Evolutionary conservation across 2,329 filamentous ascomycete genomes (phyloP).

Genomic region (Alternaria brassicicola): DNA sequence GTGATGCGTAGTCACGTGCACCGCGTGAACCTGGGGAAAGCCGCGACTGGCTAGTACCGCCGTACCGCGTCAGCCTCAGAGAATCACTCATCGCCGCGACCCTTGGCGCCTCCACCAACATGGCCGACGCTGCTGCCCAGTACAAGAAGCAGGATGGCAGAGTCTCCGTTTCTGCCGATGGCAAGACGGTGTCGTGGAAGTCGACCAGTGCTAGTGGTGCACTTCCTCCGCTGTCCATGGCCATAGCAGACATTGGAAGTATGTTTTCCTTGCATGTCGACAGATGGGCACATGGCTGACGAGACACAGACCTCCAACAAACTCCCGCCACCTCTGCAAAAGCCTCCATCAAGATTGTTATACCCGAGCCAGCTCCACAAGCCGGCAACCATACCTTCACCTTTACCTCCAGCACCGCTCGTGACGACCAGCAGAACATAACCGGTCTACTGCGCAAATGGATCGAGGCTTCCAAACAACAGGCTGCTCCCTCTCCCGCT

Average conservation of each 20-base stretch:
- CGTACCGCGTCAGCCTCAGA: constrained; percentile 6
- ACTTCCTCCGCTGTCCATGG: constrained; percentile 70
- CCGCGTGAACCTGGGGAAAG: constrained; percentile 21
- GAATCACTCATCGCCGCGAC: background rate
- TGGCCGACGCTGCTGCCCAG: constrained; percentile 51
- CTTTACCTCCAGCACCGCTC: constrained; percentile 81
- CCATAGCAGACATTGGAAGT: constrained; percentile 82
- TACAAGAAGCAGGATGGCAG: constrained; percentile 98
- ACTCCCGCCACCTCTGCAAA: constrained; percentile 87
- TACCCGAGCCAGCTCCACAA: constrained; percentile 66
- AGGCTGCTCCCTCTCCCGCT: constrained; percentile 44
- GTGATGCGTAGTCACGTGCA: constrained; percentile 20
- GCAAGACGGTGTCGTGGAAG: constrained; percentile 79
- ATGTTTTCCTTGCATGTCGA: constrained; percentile 45
- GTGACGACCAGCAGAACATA: constrained; percentile 82
- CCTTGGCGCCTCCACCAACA: constrained; percentile 27
- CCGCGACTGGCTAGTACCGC: constrained; percentile 15
- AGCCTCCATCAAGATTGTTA: constrained; percentile 92
- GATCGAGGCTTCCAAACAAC: constrained; percentile 71
- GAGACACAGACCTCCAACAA: constrained; percentile 79
- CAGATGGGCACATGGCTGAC: constrained; percentile 12
- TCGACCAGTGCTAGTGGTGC: constrained; percentile 66
- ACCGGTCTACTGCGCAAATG: constrained; percentile 80
- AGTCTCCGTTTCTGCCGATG: constrained; percentile 75
- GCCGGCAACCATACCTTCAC: constrained; percentile 81